Base-by-base conservation (phyloP, 1,284 basidiomycete species). In the Cerioporus squamosus region DNA sequence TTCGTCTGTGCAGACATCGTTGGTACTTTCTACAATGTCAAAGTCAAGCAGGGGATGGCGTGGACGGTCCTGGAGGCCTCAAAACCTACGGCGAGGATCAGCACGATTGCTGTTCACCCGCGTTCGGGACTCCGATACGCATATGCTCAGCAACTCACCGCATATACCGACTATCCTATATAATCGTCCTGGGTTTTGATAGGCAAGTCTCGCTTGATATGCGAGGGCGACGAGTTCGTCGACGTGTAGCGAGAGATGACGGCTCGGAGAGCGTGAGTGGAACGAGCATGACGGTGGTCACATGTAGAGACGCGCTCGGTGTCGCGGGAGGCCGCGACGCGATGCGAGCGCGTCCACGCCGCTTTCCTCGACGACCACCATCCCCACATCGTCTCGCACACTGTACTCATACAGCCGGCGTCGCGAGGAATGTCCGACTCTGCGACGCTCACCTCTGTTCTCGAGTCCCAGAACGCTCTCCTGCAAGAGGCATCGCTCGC, bases 401-500 rank as follows among this genome's bases (percentile, higher is more conserved):
- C n/a, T n/a, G n/a, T n/a, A n/a, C n/a, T n/a, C n/a, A 36, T 36
- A 10, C 2, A 12, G 12, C 12, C 33, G 14, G 3, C 40, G 40
- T 42, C 48, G 26, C 24, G 43, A 9, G 23, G 10, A 15, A 64
- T 64, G 62, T 44, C 51, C 29, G 62, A 64, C 29, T 68, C 72
- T 3, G 52, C 65, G 24, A 68, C 71, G 8, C 46, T 72, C 0
- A 59, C 66, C 4, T 63, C 69, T 7, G 62, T 82, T 51, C 68
- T 90, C n/a, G 77, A 78, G 42, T 81, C 81, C n/a, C 88, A 90
- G 63, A 77, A 82, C 33, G 75, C 80, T 43, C 79, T 91, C 22
- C 71, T 90, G 15, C 78, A 83, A 66, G 87, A 90, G 68, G 89
- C 89, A 12, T 81, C 88, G 6, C 78, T 86, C 48, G 89, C 88